Evolutionary conservation across 108 stramenopile genomes (phyloP), one percentile per base, ranked within the genome.

Genomic region (Poteriospumella lacustris): DNA sequence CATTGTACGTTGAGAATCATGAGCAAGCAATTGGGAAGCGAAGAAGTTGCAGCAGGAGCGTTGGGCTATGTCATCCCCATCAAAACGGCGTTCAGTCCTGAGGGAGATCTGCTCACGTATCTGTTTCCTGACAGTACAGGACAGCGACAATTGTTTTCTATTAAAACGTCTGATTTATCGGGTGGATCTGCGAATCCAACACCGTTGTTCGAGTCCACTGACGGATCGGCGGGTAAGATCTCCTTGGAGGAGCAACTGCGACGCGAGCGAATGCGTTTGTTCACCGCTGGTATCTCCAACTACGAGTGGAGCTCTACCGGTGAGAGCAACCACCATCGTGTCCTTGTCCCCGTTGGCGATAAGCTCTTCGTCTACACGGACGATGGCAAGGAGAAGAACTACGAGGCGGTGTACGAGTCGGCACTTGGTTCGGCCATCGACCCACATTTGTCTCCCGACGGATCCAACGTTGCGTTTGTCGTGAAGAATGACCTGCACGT

Each of bases 371-470:
- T 86, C 9, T 83, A 85, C 77, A 34, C 28, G 15, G 24, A 15
- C 52, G 82, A 82, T 1, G n/a, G 42, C 44, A 1, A 26, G 29
- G 1, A 9, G 59, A 1, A 31, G 41, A 15, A 15, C 1, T 5
- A 52, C 58, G 79, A 77, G 41, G 59, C 81, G 33, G 79, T 82
- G 41, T 82, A 86, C 62, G 81, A 84, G 78, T 38, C 47, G 40
- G 79, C 58, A 0, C 52, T 67, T 34, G 77, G 87, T 9, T 81
- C 82, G 19, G 62, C 85, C 38, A 78, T 90, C 42, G 89, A 90
- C 75, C 85, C 89, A 1, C 81, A 87, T 56, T 38, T 89, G 47
- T 88, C 87, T 33, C 82, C 85, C 1, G 85, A 90, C 47, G 89
- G 89, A 3, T 42, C 59, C 3, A 78, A 64, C 26, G 86, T 90